A percentile compares a stretch with the other conserved stretches of the same genome.
phyloP scores from a whole-genome alignment of 108 stramenopile species.

The Bacterosira constricta region DNA sequence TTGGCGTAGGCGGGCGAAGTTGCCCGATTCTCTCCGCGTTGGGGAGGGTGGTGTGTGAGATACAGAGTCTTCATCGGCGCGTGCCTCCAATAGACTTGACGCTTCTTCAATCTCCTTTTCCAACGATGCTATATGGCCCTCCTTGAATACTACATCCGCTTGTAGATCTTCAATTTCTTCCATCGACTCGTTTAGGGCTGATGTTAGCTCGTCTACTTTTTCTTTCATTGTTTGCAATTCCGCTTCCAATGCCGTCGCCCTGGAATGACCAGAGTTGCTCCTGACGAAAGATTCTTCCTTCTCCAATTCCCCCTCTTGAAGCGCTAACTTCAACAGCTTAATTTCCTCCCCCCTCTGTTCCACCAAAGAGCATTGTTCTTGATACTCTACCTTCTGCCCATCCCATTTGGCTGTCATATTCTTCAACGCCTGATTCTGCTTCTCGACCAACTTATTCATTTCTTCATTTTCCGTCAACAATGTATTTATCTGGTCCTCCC shows the following conservation, averaged over 20 bases:
- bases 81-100: conserved; percentile 3
- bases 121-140: conserved; percentile 26
- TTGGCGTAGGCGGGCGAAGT: conserved; percentile 38
- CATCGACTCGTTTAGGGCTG: conserved; percentile 48
- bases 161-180: conserved; percentile 55
- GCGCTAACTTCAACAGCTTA: background rate
- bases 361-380: conserved; percentile 14
- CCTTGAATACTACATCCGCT: conserved; percentile 31
- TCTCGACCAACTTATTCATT: conserved; percentile 40
- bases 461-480: conserved; percentile 36
- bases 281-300: conserved; percentile 3
- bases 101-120: conserved; percentile 46
- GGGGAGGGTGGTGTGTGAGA: conserved; percentile 1
- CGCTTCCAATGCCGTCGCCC: conserved; percentile 25
- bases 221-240: conserved; percentile 35
- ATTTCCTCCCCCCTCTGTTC: conserved; percentile 19
- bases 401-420: conserved; percentile 31
- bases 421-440: conserved; percentile 36
- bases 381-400: conserved; percentile 15
- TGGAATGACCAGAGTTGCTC: conserved; percentile 3
- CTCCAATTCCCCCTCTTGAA: conserved; percentile 10
- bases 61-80: background rate
- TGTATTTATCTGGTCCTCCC: background rate
- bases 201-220: conserved; percentile 53
- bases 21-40: conserved; percentile 3